Evolutionary conservation across 805 yeast genomes (phyloP), one percentile per base, ranked within the genome.

Genomic region (Blastobotrys muscicola): DNA sequence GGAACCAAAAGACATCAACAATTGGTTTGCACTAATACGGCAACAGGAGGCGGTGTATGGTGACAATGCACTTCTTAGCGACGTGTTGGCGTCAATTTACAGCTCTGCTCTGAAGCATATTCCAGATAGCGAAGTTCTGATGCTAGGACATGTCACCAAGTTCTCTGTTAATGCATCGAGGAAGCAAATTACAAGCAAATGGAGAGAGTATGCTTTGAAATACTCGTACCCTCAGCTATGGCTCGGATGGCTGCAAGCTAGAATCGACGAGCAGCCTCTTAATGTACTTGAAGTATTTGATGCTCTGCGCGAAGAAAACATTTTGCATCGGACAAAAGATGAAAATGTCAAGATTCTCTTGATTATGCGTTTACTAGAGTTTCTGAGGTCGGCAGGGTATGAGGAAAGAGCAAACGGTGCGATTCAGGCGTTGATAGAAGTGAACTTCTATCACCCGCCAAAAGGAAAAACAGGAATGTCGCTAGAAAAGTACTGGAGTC

Each of bases 391-490:
- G 8, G 43, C 49, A 2, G 58, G 59, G 7, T 55, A 53, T 38
- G 26, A 30, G 8, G 59, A 55, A 39, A 41, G 43, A 14, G 52
- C 53, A 2, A 35, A 47, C n/a, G 52, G 46, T 1, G 38, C 53
- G 14, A 30, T 52, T 4, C 58, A 54, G 35, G 53, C 50, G 8
- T 26, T 50, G 10, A 12, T 55, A 8, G 53, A 56, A 15, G 11
- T 46, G 13, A 45, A 49, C 29, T 43, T 45, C 29, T 37, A 33
- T 16, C 10, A 37, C 4, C 53, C 55, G 3, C 32, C 13, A 5
- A 23, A 31, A 29, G 41, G 39, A 23, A 31, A 15, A 5, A 10
- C 13, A 2, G 16, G 46, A 13, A 33, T 16, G 8, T 35, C 50
- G 31, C 41, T 56, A 11, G 14, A 36, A 8, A 10, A 16, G 15